Base-by-base conservation (phyloP, 2,329 filamentous ascomycete species). In the Pseudogymnoascus sp. region DNA sequence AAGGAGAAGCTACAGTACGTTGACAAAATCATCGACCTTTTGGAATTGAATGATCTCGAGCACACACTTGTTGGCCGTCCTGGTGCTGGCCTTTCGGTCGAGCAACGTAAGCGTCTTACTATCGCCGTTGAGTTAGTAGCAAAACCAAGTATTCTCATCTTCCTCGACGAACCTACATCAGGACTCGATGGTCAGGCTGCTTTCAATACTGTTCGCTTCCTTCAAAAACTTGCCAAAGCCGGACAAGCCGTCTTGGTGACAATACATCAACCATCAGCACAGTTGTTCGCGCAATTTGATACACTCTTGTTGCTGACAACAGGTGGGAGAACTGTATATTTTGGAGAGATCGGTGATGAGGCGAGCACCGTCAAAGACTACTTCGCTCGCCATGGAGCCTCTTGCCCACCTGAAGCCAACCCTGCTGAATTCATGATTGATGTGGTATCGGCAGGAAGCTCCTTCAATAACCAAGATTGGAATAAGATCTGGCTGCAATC, bases 1-100 rank as follows among this genome's bases (percentile, higher is more conserved):
- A 76, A 82, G 41, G 90, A 96, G 70, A 96, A 96, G 76, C 75
- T 92, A 4, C 86, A 83, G 79, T 68, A 96, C 65, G 91, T 96
- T 15, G 85, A 94, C 57, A 88, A 95, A 68, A 89, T 96, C 23
- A 60, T 70, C 23, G 63, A 69, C 34, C 81, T 88, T 76, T 75
- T 88, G 26, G 80, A 83, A 68, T 86, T 88, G 83, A 73, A 80
- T 26, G 83, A 86, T 58, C 87, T 85, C 60, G 82, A 83, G 12
- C 81, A 86, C 45, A 83, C 83, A 0, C 77, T 87, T 2, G 82
- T 88, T 26, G 85, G 85, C 63, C 75, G 81, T 0, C 81, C 82
- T 0, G 84, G 83, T 0, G 79, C 80, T 60, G 82, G 82, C 6
- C 74, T 85, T 8, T 83, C 83, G 45, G 79, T 84, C 1, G 81